Base-by-base conservation (phyloP, 768 basidiomycete genomes). In the Boletus vermiculosoides region DNA sequence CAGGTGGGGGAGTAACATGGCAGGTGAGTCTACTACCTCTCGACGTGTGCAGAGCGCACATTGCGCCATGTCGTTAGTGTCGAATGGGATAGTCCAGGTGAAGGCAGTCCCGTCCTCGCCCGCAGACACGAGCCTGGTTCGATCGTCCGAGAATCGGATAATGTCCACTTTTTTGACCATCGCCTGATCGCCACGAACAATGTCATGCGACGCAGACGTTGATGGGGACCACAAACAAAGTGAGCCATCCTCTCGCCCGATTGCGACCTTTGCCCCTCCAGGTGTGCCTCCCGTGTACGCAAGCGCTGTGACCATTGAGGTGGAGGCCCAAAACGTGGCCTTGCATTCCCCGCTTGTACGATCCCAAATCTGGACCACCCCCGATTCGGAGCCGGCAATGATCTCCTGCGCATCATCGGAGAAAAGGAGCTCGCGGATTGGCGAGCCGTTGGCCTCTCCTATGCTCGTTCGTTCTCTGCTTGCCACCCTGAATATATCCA, bases 211-310 rank as follows among this genome's bases (percentile, higher is more conserved):
- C 7, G 55, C 30, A 9, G 63, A 56, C 18, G 54, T 56, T 28
- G 56, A 54, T 1, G 66, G 60, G 22, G 5, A 57, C 65, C 67
- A 69, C 10, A 65, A 2, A 23, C 36, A 34, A 46, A 60, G 15
- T 33, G 57, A 64, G n/a, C 61, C 59, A 34, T 68, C 66, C 39
- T 62, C 54, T 23, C 62, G 56, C 7, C 64, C 65, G 45, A 65
- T 52, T 16, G 52, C 56, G 10, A 66, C 28, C 36, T 34, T 46
- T n/a, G 34, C 28, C 6, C 20, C n/a, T 8, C 9, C 16, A 18
- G 39, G 39, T 10, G 39, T n/a, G n/a, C 3, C 33, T 5, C 39
- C 8, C 18, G 45, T 31, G 30, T 50, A 60, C n/a, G 52, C 58
- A 22, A 70, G 52, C 23, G 65, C 55, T 12, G 58, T 69, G 31